Conservation (phyloP, 306 rosid genomes). For the Phaseolus lunatus region DNA sequence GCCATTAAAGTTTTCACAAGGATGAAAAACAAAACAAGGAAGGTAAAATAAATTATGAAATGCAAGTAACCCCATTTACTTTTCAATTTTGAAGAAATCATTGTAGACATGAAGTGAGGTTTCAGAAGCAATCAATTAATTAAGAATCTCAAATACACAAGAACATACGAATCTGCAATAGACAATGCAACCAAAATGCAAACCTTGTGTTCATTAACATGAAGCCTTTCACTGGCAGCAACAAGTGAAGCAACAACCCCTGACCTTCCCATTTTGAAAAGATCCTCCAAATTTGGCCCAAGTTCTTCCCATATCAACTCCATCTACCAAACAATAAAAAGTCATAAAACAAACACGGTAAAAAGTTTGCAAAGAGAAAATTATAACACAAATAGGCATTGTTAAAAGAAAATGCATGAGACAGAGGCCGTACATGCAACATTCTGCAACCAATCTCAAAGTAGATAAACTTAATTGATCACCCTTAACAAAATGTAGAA, state of each 20-base stretch:
- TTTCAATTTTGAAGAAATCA: constrained; percentile 8
- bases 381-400: constrained; percentile 21
- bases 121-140: constrained; percentile 23
- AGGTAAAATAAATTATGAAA: constrained; percentile 30
- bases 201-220: constrained; percentile 76
- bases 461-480: constrained; percentile 22
- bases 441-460: constrained; percentile 22
- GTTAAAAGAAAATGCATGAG: constrained; percentile 35
- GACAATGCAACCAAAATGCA: constrained; percentile 37
- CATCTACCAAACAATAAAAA: constrained; percentile 62
- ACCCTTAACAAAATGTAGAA: constrained; percentile 26
- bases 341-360: constrained; percentile 20
- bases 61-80: constrained; percentile 6
- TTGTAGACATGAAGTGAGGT: constrained; percentile 9
- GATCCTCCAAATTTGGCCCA: constrained; percentile 70
- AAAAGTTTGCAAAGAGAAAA: constrained; percentile 15
- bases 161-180: constrained; percentile 30
- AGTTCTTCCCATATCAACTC: constrained; percentile 88
- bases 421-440: constrained; percentile 24
- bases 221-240: constrained; percentile 89
- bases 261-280: constrained; percentile 85
- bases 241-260: constrained; percentile 85
- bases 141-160: constrained; percentile 17
- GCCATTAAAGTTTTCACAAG: constrained; percentile 34
- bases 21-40: constrained; percentile 37